Base-by-base conservation (phyloP, 768 basidiomycete genomes). In the Amanita inopinata region DNA sequence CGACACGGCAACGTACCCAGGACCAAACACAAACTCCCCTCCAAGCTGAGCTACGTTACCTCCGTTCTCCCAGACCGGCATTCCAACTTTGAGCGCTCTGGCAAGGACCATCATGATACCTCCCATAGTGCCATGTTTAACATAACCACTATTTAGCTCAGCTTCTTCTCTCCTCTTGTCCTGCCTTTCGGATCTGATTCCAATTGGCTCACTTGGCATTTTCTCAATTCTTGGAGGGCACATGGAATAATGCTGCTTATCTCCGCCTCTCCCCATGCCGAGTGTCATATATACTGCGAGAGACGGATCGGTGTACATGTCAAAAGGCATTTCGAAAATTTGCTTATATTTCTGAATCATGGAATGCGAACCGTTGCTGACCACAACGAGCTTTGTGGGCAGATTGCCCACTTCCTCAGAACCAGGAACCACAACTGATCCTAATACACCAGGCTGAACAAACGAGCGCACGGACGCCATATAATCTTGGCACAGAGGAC, bases 401-500 rank as follows among this genome's bases (percentile, higher is more conserved):
- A 46, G 40, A 24, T 33, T 36, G 14, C 45, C 47, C 3, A 42
- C 49, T 20, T 33, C 44, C 5, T 37, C 49, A 11, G 45, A 44
- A n/a, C 46, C 52, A 12, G 38, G 33, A 30, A 46, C 44, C 5
- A 50, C 50, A 15, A 47, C 37, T 3, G 52, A 47, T 22, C 45
- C 47, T 59, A 58, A 65, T 65, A 44, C 63, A 56, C 50, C 73
- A 48, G 49, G 78, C 57, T 66, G 39, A 56, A 65, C 61, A 65
- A 52, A 52, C n/a, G 56, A 58, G 49, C 54, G 61, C 49, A 87
- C 69, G 24, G 78, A 80, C 31, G 74, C 67, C 70, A 92, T 78
- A 58, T 93, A 96, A 58, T 94, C 90, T 54, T 90, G 87, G 58
- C 86, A 89, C 9, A 79, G 61, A 0, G 85, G 81, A 55, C 89